phyloP scores from a whole-genome alignment of 331 rosid genomes.

The Ulmus americana region DNA sequence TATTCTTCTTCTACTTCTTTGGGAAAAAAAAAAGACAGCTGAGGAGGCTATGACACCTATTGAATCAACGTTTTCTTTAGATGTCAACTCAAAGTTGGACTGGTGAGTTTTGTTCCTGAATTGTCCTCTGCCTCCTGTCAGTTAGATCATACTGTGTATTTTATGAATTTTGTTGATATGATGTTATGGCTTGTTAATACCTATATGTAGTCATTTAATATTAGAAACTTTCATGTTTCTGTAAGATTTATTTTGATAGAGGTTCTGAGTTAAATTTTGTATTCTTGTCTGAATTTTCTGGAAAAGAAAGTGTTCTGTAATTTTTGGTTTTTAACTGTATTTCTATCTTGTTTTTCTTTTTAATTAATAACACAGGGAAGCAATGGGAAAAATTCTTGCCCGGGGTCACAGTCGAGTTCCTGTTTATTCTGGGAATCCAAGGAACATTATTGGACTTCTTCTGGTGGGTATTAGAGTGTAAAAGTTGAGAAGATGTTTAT shows the following conservation, averaged over 20 bases:
- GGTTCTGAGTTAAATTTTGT: conserved; percentile 8
- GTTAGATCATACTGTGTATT: neutral
- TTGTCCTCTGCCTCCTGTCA: neutral
- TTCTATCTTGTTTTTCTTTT: neutral
- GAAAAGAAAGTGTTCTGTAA: neutral
- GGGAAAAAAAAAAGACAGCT: conserved; percentile 58
- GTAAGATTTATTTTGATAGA: neutral
- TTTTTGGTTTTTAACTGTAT: neutral
- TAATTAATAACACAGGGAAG: conserved; percentile 63
- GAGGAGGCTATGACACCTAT: conserved; percentile 98
- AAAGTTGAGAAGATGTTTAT: conserved; percentile 12
- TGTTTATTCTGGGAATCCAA: conserved; percentile 87
- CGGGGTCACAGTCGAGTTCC: conserved; percentile 99
- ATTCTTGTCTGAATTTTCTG: conserved; percentile 7
- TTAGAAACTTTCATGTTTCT: neutral
- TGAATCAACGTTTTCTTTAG: conserved; percentile 88
- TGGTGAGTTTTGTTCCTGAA: conserved; percentile 50
- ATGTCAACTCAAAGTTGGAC: conserved; percentile 87
- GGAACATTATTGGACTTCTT: conserved; percentile 82
- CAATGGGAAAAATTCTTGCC: conserved; percentile 95
- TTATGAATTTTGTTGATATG: neutral
- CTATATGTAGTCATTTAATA: neutral
- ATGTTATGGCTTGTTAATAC: neutral
- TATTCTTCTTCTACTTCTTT: conserved; percentile 8
- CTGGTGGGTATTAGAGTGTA: conserved; percentile 44